A percentile compares a stretch with the other conserved stretches of the same genome.
Evolutionary conservation across 306 rosid genomes (phyloP).

Genomic region (Malus domestica): ASM211411v1 NC_041792.1:28827407-28827906

Average conservation of each 20-base stretch:
- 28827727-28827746: not conserved
- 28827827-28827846: not conserved
- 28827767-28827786: not conserved
- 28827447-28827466: slow-evolving; percentile 42
- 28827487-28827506: slow-evolving; percentile 66
- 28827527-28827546: slow-evolving; percentile 79
- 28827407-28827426: slow-evolving; percentile 32
- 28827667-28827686: slow-evolving; percentile 78
- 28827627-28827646: slow-evolving; percentile 89
- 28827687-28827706: slow-evolving; percentile 36
- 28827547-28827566: slow-evolving; percentile 88
- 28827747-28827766: not conserved
- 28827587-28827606: slow-evolving; percentile 91
- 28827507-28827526: slow-evolving; percentile 53
- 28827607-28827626: slow-evolving; percentile 81
- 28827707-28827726: slow-evolving; percentile 10
- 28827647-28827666: slow-evolving; percentile 35
- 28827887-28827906: too few relatives aligned
- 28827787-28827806: not conserved
- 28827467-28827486: slow-evolving; percentile 45
- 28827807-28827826: not conserved
- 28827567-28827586: slow-evolving; percentile 66
- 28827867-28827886: too few relatives aligned
- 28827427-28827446: slow-evolving; percentile 32
- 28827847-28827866: too few relatives aligned